Conservation (phyloP, 441 rosid species). For the Populus hybrid region DNA sequence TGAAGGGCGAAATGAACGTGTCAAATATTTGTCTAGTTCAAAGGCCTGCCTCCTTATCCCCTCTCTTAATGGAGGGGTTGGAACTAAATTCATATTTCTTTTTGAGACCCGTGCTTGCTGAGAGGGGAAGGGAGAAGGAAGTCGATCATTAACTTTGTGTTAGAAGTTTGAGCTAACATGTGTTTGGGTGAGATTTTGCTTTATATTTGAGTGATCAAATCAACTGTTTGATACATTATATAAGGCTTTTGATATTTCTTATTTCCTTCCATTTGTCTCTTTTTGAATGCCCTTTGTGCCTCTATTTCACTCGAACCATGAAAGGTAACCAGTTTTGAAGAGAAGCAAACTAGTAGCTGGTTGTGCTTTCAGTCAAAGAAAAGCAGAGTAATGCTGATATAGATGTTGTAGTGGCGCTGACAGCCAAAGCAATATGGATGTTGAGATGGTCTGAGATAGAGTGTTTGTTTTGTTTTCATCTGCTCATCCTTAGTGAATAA, state of each 20-base stretch:
- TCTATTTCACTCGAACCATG: background rate
- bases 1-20: background rate
- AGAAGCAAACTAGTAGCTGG: background rate
- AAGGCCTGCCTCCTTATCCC: background rate
- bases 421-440: background rate
- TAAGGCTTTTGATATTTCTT: background rate
- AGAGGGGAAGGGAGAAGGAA: background rate
- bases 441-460: background rate
- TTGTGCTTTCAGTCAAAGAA: background rate
- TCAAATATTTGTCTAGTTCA: background rate
- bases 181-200: too few relatives aligned
- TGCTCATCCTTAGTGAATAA: background rate
- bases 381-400: background rate
- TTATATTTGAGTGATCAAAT: background rate
- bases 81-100: background rate
- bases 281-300: background rate
- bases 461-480: background rate
- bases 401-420: background rate
- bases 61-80: background rate
- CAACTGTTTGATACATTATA: background rate
- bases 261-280: background rate
- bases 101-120: background rate
- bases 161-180: background rate
- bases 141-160: background rate
- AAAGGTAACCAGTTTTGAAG: background rate